phyloP scores from a whole-genome alignment of 202 grass and related monocot species.

The Eragrostis tef region DNA sequence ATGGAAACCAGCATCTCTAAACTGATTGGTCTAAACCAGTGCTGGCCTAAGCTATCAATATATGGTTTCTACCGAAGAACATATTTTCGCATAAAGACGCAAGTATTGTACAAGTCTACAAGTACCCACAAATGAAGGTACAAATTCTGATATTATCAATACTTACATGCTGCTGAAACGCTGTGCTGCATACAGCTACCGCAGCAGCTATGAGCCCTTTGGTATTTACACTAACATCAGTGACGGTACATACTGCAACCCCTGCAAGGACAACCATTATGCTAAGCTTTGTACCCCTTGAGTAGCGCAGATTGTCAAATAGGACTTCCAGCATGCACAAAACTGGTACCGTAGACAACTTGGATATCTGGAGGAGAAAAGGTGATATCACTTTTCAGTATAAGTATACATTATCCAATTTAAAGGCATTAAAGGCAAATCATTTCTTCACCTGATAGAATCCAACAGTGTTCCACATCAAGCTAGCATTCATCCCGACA shows the following conservation, averaged over 20 bases:
- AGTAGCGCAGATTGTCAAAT: constrained; percentile 80
- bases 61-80: not conserved
- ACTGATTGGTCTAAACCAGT: not conserved
- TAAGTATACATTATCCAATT: constrained; percentile 36
- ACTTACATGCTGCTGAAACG: constrained; percentile 82
- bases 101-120: not conserved
- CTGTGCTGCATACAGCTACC: constrained; percentile 80
- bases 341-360: constrained; percentile 77
- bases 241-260: constrained; percentile 74
- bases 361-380: constrained; percentile 68
- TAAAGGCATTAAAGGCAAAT: not conserved
- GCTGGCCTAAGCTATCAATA: not conserved
- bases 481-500: constrained; percentile 90
- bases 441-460: constrained; percentile 74
- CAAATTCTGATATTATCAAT: not conserved
- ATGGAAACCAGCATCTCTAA: not conserved
- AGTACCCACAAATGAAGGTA: not conserved
- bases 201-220: constrained; percentile 67
- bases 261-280: constrained; percentile 74
- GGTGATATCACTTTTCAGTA: constrained; percentile 7
- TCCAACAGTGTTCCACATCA: constrained; percentile 94
- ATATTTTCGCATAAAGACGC: not conserved
- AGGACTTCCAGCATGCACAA: constrained; percentile 80
- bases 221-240: constrained; percentile 82
- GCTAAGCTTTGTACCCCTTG: constrained; percentile 76